Conservation (phyloP, 73 alveolate species). For the Paramecium sonneborni region DNA sequence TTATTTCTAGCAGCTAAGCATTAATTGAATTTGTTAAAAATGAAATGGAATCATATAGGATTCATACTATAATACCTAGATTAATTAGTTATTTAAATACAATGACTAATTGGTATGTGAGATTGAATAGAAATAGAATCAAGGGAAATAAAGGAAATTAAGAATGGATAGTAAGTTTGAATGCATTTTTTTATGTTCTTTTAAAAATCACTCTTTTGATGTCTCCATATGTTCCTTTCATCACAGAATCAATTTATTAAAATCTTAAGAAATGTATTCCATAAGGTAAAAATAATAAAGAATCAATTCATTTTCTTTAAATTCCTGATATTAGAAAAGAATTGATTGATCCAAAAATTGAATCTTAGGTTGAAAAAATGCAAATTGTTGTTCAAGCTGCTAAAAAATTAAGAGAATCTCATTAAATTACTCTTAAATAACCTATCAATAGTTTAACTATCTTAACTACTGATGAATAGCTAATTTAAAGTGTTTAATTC, state of each 20-base stretch:
- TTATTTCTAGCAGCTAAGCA: slow-evolving; percentile 87
- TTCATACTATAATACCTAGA: slow-evolving; percentile 90
- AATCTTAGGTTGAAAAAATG: slow-evolving; percentile 84
- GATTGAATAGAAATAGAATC: slow-evolving; percentile 96
- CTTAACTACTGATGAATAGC: neutral
- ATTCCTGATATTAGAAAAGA: slow-evolving; percentile 88
- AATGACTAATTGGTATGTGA: slow-evolving; percentile 97
- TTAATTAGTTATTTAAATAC: slow-evolving; percentile 88
- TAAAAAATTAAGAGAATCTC: slow-evolving; percentile 92
- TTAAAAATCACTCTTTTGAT: slow-evolving; percentile 87
- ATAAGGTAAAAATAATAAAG: slow-evolving; percentile 74
- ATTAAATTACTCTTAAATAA: slow-evolving; percentile 88
- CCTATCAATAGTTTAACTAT: slow-evolving; percentile 73
- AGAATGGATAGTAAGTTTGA: slow-evolving; percentile 84
- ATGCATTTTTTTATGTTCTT: slow-evolving; percentile 87
- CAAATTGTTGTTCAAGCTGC: slow-evolving; percentile 91
- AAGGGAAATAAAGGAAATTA: slow-evolving; percentile 94
- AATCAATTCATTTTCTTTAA: slow-evolving; percentile 91
- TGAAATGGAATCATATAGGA: slow-evolving; percentile 94
- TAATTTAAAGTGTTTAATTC: slow-evolving; percentile 63
- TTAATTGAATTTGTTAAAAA: slow-evolving; percentile 89
- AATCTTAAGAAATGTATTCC: slow-evolving; percentile 93
- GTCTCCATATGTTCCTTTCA: slow-evolving; percentile 98
- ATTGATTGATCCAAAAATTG: slow-evolving; percentile 86
- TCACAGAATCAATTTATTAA: slow-evolving; percentile 93